phyloP scores from a whole-genome alignment of 2,329 filamentous ascomycete species.

The Pestalotiopsis sp. region DNA sequence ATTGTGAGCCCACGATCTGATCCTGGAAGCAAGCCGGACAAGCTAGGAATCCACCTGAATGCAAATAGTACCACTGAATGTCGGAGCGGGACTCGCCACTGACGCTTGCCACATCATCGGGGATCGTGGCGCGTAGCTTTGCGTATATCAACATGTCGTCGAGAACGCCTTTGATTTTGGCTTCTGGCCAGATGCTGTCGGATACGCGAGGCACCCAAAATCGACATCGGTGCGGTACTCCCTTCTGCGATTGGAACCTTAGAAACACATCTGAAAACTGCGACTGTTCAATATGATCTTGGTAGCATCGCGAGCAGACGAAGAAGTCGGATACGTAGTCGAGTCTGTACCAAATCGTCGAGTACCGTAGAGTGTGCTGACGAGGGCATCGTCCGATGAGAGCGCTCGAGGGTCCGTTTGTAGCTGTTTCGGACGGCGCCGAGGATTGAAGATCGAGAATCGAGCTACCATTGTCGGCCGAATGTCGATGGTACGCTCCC shows the following conservation, averaged over 20 bases:
- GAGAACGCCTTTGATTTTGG: not conserved
- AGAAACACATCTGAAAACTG: not conserved
- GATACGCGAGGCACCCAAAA: slow-evolving; percentile 13
- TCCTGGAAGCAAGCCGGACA: slow-evolving; percentile 15
- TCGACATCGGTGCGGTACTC: slow-evolving; percentile 8
- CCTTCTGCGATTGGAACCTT: slow-evolving; percentile 2
- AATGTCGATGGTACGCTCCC: not conserved
- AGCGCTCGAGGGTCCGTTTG: slow-evolving; percentile 1
- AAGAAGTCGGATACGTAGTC: not conserved
- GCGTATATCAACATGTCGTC: not conserved
- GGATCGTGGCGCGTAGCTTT: not conserved
- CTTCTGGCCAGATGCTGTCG: slow-evolving; percentile 2
- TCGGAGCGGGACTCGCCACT: not conserved
- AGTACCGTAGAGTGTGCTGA: not conserved
- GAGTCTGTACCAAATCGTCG: slow-evolving; percentile 13
- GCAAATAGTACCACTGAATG: not conserved
- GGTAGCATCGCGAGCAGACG: slow-evolving; percentile 12
- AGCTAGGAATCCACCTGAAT: not conserved
- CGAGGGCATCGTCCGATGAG: slow-evolving; percentile 2
- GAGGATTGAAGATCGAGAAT: not conserved
- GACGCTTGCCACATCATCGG: not conserved
- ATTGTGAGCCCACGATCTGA: not conserved
- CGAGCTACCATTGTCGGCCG: not conserved
- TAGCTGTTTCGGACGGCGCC: not conserved
- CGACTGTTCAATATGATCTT: not conserved